Evolutionary conservation across 331 rosid genomes (phyloP).

Genomic region (Malus hybrid): DNA sequence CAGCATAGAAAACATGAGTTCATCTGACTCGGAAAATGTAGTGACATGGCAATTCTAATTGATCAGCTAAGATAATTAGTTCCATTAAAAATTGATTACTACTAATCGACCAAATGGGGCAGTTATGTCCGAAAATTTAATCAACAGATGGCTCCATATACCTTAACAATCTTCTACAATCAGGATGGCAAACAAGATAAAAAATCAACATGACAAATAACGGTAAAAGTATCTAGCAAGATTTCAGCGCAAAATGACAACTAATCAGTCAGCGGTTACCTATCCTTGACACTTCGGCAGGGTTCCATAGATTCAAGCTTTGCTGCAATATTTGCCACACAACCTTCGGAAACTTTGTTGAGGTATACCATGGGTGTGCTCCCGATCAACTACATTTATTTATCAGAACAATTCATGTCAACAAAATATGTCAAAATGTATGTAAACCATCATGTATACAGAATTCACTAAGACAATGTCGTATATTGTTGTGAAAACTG

Average conservation of each 20-base stretch:
- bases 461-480: background rate
- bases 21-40: background rate
- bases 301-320: slow-evolving; percentile 97
- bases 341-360: slow-evolving; percentile 70
- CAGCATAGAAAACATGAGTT: slow-evolving; percentile 5
- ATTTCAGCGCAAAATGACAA: background rate
- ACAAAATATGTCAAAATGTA: background rate
- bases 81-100: slow-evolving; percentile 2
- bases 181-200: background rate
- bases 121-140: background rate
- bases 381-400: slow-evolving; percentile 63
- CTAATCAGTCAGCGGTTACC: slow-evolving; percentile 27
- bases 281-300: slow-evolving; percentile 91
- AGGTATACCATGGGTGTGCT: slow-evolving; percentile 93
- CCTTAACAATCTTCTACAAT: slow-evolving; percentile 8
- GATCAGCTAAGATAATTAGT: background rate
- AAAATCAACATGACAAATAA: background rate
- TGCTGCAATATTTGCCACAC: slow-evolving; percentile 81
- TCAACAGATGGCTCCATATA: background rate
- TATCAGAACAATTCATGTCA: slow-evolving; percentile 10
- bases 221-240: background rate
- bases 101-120: background rate
- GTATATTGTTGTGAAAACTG: background rate
- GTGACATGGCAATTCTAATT: background rate
- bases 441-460: background rate